Conservation (phyloP, 768 basidiomycete species). For the Boletus edulis region DNA sequence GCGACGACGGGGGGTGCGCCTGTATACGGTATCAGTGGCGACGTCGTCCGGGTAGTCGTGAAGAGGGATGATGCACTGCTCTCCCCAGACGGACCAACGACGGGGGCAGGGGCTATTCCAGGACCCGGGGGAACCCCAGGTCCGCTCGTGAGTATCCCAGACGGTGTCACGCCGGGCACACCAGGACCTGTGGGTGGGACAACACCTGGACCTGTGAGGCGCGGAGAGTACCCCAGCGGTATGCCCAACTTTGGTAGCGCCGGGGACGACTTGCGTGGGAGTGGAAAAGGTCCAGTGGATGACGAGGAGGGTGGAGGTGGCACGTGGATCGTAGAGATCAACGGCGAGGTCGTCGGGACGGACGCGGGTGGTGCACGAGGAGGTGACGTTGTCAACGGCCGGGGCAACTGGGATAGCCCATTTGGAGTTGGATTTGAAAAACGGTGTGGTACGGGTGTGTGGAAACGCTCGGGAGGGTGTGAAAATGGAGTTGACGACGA, state of each 20-base stretch:
- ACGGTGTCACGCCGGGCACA: conserved; percentile 21
- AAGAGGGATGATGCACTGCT: conserved; percentile 9
- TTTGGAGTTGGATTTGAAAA: conserved; percentile 24
- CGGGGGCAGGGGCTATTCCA: conserved; percentile 24
- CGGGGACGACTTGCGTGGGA: conserved; percentile 25
- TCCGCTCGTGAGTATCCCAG: conserved; percentile 29
- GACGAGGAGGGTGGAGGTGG: conserved; percentile 15
- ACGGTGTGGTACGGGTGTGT: conserved; percentile 29
- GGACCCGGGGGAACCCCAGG: conserved; percentile 30
- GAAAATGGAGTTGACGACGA: conserved; percentile 30
- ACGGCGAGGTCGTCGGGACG: conserved; percentile 15
- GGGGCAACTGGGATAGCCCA: conserved; percentile 18
- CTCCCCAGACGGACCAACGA: conserved; percentile 10
- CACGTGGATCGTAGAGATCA: conserved; percentile 14
- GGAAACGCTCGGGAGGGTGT: conserved; percentile 28
- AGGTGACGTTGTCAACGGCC: conserved; percentile 36
- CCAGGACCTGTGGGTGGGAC: conserved; percentile 28
- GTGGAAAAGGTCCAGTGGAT: conserved; percentile 19
- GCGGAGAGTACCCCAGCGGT: conserved; percentile 27
- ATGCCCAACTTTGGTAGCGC: conserved; percentile 29
- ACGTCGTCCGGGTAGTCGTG: conserved; percentile 15
- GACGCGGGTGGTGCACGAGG: conserved; percentile 32
- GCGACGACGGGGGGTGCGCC: conserved; percentile 2
- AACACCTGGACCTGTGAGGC: conserved; percentile 30
- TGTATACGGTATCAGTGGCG: conserved; percentile 24